Evolutionary conservation across 306 rosid genomes (phyloP), one percentile per base, ranked within the genome.

Genomic region (Castanospermum australe): DNA sequence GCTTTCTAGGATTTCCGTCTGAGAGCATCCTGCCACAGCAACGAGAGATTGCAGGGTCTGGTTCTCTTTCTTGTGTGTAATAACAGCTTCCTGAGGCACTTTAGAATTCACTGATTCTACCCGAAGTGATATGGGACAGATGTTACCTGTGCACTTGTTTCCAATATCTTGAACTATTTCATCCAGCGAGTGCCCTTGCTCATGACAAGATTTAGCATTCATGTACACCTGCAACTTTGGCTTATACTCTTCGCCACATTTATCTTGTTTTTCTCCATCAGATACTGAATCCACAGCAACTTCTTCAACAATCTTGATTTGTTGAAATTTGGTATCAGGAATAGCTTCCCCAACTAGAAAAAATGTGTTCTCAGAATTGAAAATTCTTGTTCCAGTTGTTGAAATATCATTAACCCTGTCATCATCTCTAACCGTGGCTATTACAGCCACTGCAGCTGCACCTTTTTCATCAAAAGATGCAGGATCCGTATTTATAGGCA

Each of bases 71-170:
- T 69, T 20, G 39, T 76, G 70, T 64, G 81, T 60, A 75, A 67
- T 54, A 82, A 59, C 44, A 69, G 20, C 36, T 42, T 84, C 82
- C 62, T 45, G 68, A 57, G 56, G 65, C 57, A 82, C 55, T 65
- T 84, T 67, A 32, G 85, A 71, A 82, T 75, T 66, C 36, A 65
- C 62, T 51, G 82, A 81, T 62, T 84, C 87, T 67, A 59, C 47
- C 15, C 45, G 65, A 69, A 42, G 42, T 56, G 82, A 68, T 18
- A 20, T 44, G 72, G 69, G 79, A 61, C 33, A 56, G 45, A 79
- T 67, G 56, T 71, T 59, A 15, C 39, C 71, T 14, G 69, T 22
- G 73, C 65, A 66, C 48, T 79, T 81, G 62, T 73, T 81, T 55
- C 30, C 81, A 36, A 48, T 60, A 55, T 65, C 84, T 76, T 70